A percentile compares a stretch with the other conserved stretches of the same genome.
These are phyloP conservation scores for Ambrosia trifida DNA, from an alignment of 129 eudicot species.

Conservation along the genomic window DNA sequence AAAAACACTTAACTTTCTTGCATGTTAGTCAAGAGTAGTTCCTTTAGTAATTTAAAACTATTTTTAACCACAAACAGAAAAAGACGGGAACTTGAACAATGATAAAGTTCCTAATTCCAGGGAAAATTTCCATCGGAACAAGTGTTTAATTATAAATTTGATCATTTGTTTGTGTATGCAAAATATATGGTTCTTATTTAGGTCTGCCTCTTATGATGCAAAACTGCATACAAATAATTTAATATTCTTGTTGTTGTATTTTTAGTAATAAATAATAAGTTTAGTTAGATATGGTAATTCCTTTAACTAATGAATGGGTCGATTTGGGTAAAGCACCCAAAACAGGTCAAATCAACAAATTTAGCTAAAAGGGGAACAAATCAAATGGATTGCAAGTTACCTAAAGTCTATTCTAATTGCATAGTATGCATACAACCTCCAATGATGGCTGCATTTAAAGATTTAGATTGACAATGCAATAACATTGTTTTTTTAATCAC, in stretches of 20 bases:
- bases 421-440: background rate
- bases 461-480: too few species aligned
- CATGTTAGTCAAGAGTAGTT: too few species aligned
- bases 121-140: conserved; percentile 1
- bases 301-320: background rate
- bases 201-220: conserved; percentile 19
- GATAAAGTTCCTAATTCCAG: background rate
- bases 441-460: background rate
- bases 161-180: background rate
- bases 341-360: too few species aligned
- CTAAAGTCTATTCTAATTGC: background rate
- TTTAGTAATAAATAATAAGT: background rate
- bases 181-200: background rate
- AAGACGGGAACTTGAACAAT: background rate
- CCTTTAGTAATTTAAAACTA: background rate
- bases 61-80: background rate
- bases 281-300: background rate
- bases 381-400: background rate
- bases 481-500: background rate
- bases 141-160: background rate
- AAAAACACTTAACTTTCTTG: too few species aligned
- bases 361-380: too few species aligned
- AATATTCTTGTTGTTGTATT: background rate
- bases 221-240: conserved; percentile 9
- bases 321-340: background rate